Evolutionary conservation across 2,329 filamentous ascomycete species (phyloP), one percentile per base, ranked within the genome.

Genomic region (Trichoderma semiorbis): DNA sequence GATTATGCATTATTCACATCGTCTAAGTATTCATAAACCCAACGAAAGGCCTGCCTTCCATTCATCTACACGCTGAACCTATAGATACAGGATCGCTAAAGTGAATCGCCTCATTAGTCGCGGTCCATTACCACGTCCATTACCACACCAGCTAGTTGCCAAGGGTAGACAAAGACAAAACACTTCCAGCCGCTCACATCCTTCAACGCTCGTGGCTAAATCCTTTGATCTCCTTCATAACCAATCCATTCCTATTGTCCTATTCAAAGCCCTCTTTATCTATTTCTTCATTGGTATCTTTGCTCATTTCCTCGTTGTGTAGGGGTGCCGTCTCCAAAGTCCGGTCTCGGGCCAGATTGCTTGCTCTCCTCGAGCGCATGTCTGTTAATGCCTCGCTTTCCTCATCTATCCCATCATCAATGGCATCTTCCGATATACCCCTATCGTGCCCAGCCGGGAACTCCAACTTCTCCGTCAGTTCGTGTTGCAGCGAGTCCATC

Each of bases 301-400:
- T 74, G 36, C 72, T 75, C 34, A 70, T 73, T n/a, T 73, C 72
- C 26, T 76, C 75, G 39, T 77, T 75, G 62, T 78, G 80, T 60
- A 89, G 76, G 73, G 86, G 85, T 36, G 86, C 85, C 30, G 85
- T 86, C 78, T 89, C 89, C 55, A 90, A 80, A 7, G 76, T 75
- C 16, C 79, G 83, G 61, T 81, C 80, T 63, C 81, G 80, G 36
- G 83, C 85, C 62, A 88, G 84, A 36, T 88, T 79, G 74, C 90
- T 92, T 72, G 85, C 84, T 72, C 89, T 84, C 75, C 87, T 81
- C 3, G 88, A 85, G 30, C 85, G 83, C 63, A 82, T 80, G 64
- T 88, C 86, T 47, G 76, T 77, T 26, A 91, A 81, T 24, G 87
- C 85, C 78, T 91, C 88, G 73, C 85, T 89, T 72, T 86, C 85